phyloP scores from a whole-genome alignment of 2,329 filamentous ascomycete species.

The Thermothelomyces thermophilus region DNA sequence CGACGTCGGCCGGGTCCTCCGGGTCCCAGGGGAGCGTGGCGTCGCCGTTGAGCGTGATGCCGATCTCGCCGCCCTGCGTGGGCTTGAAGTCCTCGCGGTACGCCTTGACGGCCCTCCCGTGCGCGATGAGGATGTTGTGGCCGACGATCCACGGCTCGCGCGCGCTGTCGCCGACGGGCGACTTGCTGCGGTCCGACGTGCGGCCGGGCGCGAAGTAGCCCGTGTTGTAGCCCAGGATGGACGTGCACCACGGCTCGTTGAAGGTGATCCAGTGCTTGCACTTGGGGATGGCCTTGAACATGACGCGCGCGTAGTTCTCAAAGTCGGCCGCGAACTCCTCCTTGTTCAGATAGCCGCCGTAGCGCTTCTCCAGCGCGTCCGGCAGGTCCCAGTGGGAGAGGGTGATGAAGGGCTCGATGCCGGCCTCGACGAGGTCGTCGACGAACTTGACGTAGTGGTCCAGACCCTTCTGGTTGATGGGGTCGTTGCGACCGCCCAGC shows the following conservation, averaged over 20 bases:
- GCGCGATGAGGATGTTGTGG: conserved; percentile 73
- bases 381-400: conserved; percentile 87
- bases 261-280: conserved; percentile 88
- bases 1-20: conserved; percentile 65
- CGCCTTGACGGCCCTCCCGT: conserved; percentile 72
- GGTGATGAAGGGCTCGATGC: conserved; percentile 75
- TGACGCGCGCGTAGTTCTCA: conserved; percentile 67
- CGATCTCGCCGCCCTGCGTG: conserved; percentile 67
- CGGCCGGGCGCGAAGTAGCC: conserved; percentile 78
- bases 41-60: conserved; percentile 83
- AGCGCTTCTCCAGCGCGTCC: conserved; percentile 69
- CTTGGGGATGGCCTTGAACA: conserved; percentile 67
- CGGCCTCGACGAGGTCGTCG: conserved; percentile 67
- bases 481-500: conserved; percentile 74
- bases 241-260: conserved; percentile 84
- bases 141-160: conserved; percentile 78
- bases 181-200: conserved; percentile 68
- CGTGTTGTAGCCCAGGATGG: conserved; percentile 70
- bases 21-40: conserved; percentile 78
- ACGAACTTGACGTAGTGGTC: conserved; percentile 74
- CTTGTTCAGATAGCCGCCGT: conserved; percentile 74
- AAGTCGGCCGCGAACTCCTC: conserved; percentile 78
- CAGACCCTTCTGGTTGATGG: conserved; percentile 70
- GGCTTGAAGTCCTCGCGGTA: conserved; percentile 79
- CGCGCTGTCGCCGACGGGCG: conserved; percentile 62